These are phyloP conservation scores for Xerocomus potaroensis DNA, from an alignment of 768 basidiomycete genomes.

Conservation along the genomic window DNA sequence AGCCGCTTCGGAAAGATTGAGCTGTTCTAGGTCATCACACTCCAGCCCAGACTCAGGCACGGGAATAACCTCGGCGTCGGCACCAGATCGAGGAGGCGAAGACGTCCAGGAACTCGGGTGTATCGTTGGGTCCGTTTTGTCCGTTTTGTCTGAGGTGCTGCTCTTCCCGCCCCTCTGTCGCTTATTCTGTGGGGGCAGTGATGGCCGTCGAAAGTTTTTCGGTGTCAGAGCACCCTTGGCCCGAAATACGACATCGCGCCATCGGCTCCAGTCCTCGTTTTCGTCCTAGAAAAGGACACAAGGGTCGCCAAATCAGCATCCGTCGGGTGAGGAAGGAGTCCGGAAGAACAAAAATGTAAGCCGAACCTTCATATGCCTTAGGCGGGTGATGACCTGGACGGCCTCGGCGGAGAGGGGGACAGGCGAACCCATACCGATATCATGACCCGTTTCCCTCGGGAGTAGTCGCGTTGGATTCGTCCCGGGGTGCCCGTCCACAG, in stretches of 20 bases:
- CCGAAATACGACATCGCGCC: slow-evolving; percentile 81
- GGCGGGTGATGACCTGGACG: slow-evolving; percentile 67
- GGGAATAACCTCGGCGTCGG: no score
- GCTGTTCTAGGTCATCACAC: neutral
- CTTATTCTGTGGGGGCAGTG: slow-evolving; percentile 57
- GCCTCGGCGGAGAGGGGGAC: slow-evolving; percentile 75
- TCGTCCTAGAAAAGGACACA: slow-evolving; percentile 52
- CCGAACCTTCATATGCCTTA: slow-evolving; percentile 79
- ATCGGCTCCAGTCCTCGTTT: slow-evolving; percentile 84
- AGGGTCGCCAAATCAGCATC: slow-evolving; percentile 1
- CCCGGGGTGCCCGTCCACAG: neutral
- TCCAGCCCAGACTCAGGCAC: no score
- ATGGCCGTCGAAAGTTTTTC: slow-evolving; percentile 22
- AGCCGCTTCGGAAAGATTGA: slow-evolving; percentile 52
- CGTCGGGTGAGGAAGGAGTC: neutral
- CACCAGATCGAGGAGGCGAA: no score
- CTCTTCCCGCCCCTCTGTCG: slow-evolving; percentile 51
- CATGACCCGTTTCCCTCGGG: slow-evolving; percentile 81
- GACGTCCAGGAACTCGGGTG: no score
- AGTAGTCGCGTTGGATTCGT: slow-evolving; percentile 40
- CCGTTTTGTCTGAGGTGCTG: neutral
- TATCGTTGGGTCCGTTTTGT: no score
- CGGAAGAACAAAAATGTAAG: neutral
- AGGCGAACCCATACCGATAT: slow-evolving; percentile 86
- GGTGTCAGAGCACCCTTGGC: slow-evolving; percentile 58